Conservation (phyloP, 2,329 filamentous ascomycete species). For the Aspergillus alliaceus region DNA sequence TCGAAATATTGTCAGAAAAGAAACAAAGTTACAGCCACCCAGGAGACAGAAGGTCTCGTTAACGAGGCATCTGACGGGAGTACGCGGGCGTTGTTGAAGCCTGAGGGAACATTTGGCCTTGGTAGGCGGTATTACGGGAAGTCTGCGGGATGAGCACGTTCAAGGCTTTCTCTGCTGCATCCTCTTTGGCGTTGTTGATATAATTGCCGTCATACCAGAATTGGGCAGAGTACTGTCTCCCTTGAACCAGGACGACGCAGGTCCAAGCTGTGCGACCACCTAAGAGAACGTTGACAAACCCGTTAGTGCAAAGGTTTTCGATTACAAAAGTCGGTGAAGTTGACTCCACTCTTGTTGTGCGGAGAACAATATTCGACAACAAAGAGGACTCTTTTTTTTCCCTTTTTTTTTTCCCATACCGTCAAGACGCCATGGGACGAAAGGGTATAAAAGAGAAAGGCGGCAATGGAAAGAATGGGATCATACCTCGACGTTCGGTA, state of each 20-base stretch:
- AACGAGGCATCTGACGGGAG: neutral
- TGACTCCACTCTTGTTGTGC: conserved; percentile 28
- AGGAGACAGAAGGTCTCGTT: conserved; percentile 3
- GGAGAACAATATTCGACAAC: conserved; percentile 12
- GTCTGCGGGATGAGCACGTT: conserved; percentile 28
- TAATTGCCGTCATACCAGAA: conserved; percentile 93
- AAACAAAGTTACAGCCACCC: conserved; percentile 6
- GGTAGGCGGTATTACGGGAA: neutral
- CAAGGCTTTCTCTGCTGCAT: conserved; percentile 78
- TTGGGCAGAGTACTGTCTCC: conserved; percentile 65
- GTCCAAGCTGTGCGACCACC: conserved; percentile 92
- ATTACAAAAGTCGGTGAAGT: conserved; percentile 37
- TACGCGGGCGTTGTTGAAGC: neutral
- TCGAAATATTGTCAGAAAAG: conserved; percentile 4
- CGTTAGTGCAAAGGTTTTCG: conserved; percentile 21
- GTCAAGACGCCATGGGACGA: conserved; percentile 20
- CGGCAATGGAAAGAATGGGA: neutral
- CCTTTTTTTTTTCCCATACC: neutral
- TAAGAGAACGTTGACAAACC: conserved; percentile 39
- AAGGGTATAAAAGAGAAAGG: conserved; percentile 13
- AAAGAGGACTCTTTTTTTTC: no score
- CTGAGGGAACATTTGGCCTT: conserved; percentile 2
- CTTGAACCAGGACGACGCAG: conserved; percentile 71
- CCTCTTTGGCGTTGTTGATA: conserved; percentile 83
- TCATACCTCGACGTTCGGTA: conserved; percentile 70